Evolutionary conservation across 2,329 filamentous ascomycete genomes (phyloP).

Genomic region (Aspergillus persii): DNA sequence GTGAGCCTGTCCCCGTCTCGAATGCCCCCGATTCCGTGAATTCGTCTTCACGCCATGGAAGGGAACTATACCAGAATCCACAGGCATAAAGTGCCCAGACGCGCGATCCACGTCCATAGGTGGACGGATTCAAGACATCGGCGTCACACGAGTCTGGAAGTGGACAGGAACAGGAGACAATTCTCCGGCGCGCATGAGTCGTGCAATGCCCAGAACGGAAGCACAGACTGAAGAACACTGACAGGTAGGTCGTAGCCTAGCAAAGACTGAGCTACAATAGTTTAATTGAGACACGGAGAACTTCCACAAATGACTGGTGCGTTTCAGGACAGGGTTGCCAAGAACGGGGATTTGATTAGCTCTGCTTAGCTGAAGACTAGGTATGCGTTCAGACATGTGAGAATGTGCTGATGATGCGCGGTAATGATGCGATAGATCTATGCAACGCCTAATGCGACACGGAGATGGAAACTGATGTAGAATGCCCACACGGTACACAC

Average conservation of each 20-base stretch:
- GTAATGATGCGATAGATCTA: not conserved
- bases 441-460: not conserved
- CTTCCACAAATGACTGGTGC: constrained; percentile 5
- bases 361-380: not conserved
- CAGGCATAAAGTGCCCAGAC: not conserved
- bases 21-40: not conserved
- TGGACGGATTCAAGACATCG: not conserved
- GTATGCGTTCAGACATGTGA: not conserved
- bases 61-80: not conserved
- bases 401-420: not conserved
- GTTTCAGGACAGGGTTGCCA: constrained; percentile 7
- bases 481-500: no score
- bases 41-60: not conserved
- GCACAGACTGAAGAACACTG: not conserved
- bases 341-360: constrained; percentile 4
- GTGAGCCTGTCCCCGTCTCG: not conserved
- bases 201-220: not conserved
- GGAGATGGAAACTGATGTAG: not conserved
- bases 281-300: constrained; percentile 3
- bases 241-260: not conserved
- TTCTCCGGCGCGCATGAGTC: not conserved
- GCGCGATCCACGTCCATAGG: not conserved
- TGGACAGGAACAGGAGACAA: not conserved
- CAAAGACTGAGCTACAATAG: not conserved
- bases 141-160: not conserved